Evolutionary conservation across 345 rosid species (phyloP).

Genomic region (Pseudoturritis turrita): DNA sequence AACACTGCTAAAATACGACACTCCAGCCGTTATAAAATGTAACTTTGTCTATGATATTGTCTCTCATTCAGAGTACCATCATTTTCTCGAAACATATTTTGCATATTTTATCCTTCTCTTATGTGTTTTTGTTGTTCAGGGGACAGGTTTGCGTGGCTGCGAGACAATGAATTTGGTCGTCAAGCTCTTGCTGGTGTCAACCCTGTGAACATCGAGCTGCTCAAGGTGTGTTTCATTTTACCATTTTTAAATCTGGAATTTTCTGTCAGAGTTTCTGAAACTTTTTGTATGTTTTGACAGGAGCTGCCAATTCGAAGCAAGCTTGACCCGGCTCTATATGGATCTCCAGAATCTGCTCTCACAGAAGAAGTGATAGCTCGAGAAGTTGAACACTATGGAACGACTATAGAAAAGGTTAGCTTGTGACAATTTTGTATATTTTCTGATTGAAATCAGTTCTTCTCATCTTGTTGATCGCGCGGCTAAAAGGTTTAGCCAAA

Average conservation of each 20-base stretch:
- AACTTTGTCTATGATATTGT: neutral
- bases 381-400: slow-evolving; percentile 67
- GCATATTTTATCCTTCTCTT: neutral
- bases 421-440: neutral
- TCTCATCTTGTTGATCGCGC: neutral
- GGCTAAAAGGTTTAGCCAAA: neutral
- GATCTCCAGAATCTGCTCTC: slow-evolving; percentile 80
- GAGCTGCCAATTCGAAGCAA: slow-evolving; percentile 87
- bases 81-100: neutral
- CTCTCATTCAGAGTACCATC: neutral
- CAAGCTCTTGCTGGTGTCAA: slow-evolving; percentile 92
- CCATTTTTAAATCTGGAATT: neutral
- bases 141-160: slow-evolving; percentile 91
- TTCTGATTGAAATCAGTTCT: neutral
- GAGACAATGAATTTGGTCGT: slow-evolving; percentile 92
- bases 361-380: slow-evolving; percentile 58
- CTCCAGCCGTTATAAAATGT: slow-evolving; percentile 78
- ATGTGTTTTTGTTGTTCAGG: slow-evolving; percentile 36
- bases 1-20: slow-evolving; percentile 64
- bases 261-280: neutral
- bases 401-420: slow-evolving; percentile 65
- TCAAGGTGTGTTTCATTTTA: slow-evolving; percentile 42
- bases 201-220: slow-evolving; percentile 73
- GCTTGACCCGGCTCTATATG: slow-evolving; percentile 68
- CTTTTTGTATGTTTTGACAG: slow-evolving; percentile 32